These are phyloP conservation scores for Tetrahymena elliotti DNA, from an alignment of 73 alveolate species.

Conservation along the genomic window DNA sequence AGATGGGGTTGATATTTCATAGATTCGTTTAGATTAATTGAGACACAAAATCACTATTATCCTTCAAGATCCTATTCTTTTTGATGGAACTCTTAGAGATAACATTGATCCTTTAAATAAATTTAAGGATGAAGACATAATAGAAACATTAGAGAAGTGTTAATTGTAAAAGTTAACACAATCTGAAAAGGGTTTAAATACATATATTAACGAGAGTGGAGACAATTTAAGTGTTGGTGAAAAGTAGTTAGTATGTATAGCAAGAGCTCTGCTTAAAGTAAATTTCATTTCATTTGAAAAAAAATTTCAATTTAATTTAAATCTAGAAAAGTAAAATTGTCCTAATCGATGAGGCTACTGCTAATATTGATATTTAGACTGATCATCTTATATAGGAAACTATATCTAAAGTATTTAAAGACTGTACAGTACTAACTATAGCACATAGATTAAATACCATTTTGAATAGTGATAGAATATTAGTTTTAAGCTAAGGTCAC, in stretches of 20 bases:
- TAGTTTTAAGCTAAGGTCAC: slow-evolving; percentile 19
- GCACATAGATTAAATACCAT: slow-evolving; percentile 62
- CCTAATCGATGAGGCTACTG: slow-evolving; percentile 57
- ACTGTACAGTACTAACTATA: slow-evolving; percentile 68
- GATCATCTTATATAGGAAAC: slow-evolving; percentile 58
- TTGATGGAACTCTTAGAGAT: slow-evolving; percentile 81
- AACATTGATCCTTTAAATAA: slow-evolving; percentile 81
- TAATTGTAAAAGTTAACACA: slow-evolving; percentile 61
- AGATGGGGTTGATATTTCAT: slow-evolving; percentile 75
- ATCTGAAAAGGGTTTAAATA: slow-evolving; percentile 65
- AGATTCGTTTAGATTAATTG: slow-evolving; percentile 54
- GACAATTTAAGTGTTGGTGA: slow-evolving; percentile 88
- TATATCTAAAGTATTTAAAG: slow-evolving; percentile 40
- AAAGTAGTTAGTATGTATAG: slow-evolving; percentile 83
- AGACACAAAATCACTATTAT: slow-evolving; percentile 79
- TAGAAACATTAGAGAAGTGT: slow-evolving; percentile 53
- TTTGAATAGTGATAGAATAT: slow-evolving; percentile 43
- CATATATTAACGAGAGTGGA: slow-evolving; percentile 78
- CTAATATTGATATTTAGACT: slow-evolving; percentile 55
- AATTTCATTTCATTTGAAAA: neutral
- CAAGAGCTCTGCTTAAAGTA: slow-evolving; percentile 67
- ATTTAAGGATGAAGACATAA: slow-evolving; percentile 53
- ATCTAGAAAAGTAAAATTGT: slow-evolving; percentile 32
- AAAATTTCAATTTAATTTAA: neutral
- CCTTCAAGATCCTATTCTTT: slow-evolving; percentile 87